Evolutionary conservation across 345 rosid species (phyloP).

Genomic region (Lagerstroemia speciosa): DNA sequence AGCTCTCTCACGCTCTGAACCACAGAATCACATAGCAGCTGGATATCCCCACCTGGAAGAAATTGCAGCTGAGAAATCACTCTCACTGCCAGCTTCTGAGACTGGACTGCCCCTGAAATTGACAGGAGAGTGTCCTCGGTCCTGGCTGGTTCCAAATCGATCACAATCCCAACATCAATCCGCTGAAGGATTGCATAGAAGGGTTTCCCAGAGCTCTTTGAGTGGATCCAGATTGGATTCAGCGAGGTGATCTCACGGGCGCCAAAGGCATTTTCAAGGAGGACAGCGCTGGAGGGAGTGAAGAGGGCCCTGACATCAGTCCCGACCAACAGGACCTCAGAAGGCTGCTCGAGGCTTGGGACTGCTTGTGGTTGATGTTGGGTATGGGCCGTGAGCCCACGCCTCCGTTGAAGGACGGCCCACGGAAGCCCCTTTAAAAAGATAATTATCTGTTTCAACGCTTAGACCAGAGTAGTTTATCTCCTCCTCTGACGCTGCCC

Average conservation of each 20-base stretch:
- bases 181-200: conserved; percentile 87
- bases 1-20: conserved; percentile 81
- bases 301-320: conserved; percentile 71
- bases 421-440: no score
- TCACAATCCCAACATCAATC: conserved; percentile 90
- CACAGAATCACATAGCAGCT: conserved; percentile 81
- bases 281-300: conserved; percentile 38
- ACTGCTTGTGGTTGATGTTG: conserved; percentile 86
- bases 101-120: conserved; percentile 94
- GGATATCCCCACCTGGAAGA: conserved; percentile 89
- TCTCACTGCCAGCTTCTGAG: conserved; percentile 88
- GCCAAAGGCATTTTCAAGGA: conserved; percentile 74
- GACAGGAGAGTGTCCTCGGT: conserved; percentile 91
- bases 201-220: conserved; percentile 71
- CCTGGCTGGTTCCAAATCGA: conserved; percentile 95
- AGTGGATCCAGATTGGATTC: conserved; percentile 89
- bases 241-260: conserved; percentile 84
- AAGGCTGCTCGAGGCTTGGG: conserved; percentile 57
- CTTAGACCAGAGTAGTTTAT: no score
- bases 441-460: no score
- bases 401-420: no score
- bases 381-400: no score
- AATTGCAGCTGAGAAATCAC: conserved; percentile 85
- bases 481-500: no score
- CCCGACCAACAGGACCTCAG: conserved; percentile 52